Evolutionary conservation across 345 rosid species (phyloP), one percentile per base, ranked within the genome.

Genomic region (Zanthoxylum bungeanum): DNA sequence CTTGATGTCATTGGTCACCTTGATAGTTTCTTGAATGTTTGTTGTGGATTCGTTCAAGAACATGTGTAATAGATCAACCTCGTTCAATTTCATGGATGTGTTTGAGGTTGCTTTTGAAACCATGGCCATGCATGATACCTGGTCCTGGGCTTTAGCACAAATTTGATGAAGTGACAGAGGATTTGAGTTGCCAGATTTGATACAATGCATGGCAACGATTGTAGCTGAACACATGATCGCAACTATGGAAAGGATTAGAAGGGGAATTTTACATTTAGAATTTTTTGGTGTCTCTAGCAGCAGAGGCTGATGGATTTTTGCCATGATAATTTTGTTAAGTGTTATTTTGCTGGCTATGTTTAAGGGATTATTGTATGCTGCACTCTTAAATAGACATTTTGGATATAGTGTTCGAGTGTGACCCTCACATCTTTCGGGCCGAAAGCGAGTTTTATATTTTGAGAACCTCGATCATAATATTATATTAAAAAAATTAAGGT

Each of bases 61-160:
- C 66, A 74, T 33, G 34, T 77, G 84, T 52, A 89, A 72, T 34
- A 88, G 69, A 69, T 65, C 57, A 9, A 53, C 77, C 65, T 73
- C 73, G 7, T 63, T 77, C 52, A 73, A 65, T 65, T 69, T 61
- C 16, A n/a, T 49, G 39, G 79, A 60, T 0, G 72, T 19, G 44
- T 63, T 70, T 8, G 70, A 50, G 4, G 79, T 34, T 21, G 86
- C 50, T 70, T 88, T 79, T 1, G 78, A 75, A 61, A 87, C 69
- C 68, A 81, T 69, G 73, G 65, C 66, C 14, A 77, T 66, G 79
- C 95, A 86, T 57, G 85, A 78, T 31, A 50, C 55, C 65, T 68
- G 76, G 79, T 85, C 82, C 25, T 64, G 78, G 10, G 88, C 74
- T 40, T 79, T 69, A 57, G 76, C 67, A 52, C 91, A 88, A 31